These are phyloP conservation scores for Suillus subluteus DNA, from an alignment of 768 basidiomycete species.

Conservation along the genomic window DNA sequence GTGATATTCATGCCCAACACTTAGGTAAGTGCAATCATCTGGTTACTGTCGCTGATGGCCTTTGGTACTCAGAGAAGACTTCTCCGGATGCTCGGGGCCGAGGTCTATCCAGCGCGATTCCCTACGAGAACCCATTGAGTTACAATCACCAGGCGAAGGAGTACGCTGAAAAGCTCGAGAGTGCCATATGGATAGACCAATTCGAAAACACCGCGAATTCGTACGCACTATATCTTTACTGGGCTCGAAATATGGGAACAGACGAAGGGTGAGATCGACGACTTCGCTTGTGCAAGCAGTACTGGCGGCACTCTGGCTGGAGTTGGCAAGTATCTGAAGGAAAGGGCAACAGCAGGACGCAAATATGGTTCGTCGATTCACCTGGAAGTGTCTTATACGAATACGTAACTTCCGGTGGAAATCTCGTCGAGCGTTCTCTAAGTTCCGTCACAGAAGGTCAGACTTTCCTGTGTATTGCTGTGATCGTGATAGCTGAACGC, in stretches of 20 bases:
- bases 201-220: constrained; percentile 97
- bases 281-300: constrained; percentile 93
- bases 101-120: constrained; percentile 93
- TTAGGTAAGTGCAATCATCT: constrained; percentile 51
- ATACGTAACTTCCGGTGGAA: constrained; percentile 79
- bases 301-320: constrained; percentile 98
- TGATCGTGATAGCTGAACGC: constrained; percentile 4
- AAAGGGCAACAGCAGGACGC: constrained; percentile 73
- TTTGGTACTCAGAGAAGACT: constrained; percentile 80
- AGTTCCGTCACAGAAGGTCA: constrained; percentile 90
- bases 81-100: constrained; percentile 95
- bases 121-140: constrained; percentile 92
- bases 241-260: constrained; percentile 98
- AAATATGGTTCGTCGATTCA: constrained; percentile 95
- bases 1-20: constrained; percentile 99
- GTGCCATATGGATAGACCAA: constrained; percentile 96
- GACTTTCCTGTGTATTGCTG: constrained; percentile 10
- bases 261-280: constrained; percentile 76
- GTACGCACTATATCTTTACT: constrained; percentile 81
- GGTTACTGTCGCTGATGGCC: background rate
- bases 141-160: constrained; percentile 98
- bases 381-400: constrained; percentile 91
- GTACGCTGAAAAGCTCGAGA: constrained; percentile 70
- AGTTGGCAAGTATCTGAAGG: constrained; percentile 79
- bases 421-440: constrained; percentile 75